Evolutionary conservation across 208 protist species (phyloP).

Genomic region (Trypanosoma boissoni): DNA sequence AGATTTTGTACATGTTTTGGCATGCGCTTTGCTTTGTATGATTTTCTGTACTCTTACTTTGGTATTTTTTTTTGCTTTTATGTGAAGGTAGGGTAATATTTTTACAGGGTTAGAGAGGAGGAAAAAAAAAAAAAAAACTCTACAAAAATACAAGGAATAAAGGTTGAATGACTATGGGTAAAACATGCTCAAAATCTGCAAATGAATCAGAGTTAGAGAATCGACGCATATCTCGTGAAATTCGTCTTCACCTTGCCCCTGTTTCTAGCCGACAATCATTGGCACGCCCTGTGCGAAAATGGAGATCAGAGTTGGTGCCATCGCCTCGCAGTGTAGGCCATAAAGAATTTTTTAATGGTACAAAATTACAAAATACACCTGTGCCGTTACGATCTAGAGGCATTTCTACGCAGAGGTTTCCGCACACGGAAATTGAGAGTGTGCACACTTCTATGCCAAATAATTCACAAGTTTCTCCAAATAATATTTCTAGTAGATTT

Average conservation of each 20-base stretch:
- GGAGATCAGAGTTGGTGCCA: neutral
- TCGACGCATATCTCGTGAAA: slow-evolving; percentile 25
- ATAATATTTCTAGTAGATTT: no score
- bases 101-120: neutral
- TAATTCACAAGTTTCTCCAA: no score
- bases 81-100: no score
- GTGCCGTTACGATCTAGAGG: neutral
- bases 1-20: no score
- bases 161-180: slow-evolving; percentile 3
- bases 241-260: slow-evolving; percentile 17
- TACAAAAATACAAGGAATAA: slow-evolving; percentile 3
- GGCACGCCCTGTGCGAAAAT: neutral
- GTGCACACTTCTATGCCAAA: no score
- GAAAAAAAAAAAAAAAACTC: neutral
- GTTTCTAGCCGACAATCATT: neutral
- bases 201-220: slow-evolving; percentile 24
- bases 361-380: neutral
- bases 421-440: no score
- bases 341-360: neutral
- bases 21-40: no score
- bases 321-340: neutral
- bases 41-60: no score
- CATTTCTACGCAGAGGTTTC: neutral
- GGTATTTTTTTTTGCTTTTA: no score
- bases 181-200: slow-evolving; percentile 18